Evolutionary conservation across 1,139 yeast genomes (phyloP), one percentile per base, ranked within the genome.

Genomic region (Candida neerlandica): DNA sequence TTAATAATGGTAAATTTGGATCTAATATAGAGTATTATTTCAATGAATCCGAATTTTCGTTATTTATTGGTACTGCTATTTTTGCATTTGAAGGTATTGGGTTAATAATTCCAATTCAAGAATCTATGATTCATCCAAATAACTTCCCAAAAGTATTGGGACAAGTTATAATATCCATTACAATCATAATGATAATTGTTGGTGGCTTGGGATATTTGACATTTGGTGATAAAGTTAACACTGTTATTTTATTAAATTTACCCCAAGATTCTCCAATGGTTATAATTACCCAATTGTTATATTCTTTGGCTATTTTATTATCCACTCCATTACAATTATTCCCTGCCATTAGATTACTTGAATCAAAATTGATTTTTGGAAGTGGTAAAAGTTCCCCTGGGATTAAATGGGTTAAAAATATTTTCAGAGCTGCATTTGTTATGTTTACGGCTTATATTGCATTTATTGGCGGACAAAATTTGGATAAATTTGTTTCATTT

Each of bases 71-170:
- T 18, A 94, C 96, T 1, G 97, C 97, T 1, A 92, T 94, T 41
- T 94, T 94, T 78, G 92, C 99, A 10, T 94, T 88, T 64, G 99
- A 94, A 69, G 99, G 99, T 7, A 89, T 94, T 52, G 98, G 99
- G 0, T 77, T 94, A 45, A 80, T 94, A 52, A 89, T 94, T 43
- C 99, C 99, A 1, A 91, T 94, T 60, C 96, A 91, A 62, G 97
- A 94, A 61, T 87, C 97, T 1, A 94, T 94, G 99, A 81, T 82
- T 43, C 75, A 85, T 55, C 97, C 97, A 0, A 70, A 81, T 47
- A 80, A 85, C 59, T 92, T 94, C 66, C 84, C 88, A 27, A 73
- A 73, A 32, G 85, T 91, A 2, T 72, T 94, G 51, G 81, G 82
- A 7, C 75, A 82, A 51, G 98, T 92, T 2, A 85, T 94, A 80